Percentiles rank a stretch among this genome's conserved stretches.
Conservation (phyloP, 352 stramenopile species). For the Phytophthora rubi region DNA sequence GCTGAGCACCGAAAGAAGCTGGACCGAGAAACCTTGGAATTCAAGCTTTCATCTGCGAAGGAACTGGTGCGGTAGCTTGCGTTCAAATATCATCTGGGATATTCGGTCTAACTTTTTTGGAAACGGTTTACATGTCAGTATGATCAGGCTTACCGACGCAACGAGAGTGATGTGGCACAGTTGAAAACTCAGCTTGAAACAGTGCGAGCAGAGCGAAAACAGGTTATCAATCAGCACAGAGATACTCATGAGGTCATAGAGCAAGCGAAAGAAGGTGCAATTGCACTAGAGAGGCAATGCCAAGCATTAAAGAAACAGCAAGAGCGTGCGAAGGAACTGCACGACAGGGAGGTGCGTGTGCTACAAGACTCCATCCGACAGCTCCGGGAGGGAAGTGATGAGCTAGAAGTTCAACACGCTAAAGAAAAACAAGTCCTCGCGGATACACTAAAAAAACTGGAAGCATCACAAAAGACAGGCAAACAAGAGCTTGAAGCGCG, state of each 20-base stretch:
- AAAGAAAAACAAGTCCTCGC: slow-evolving; percentile 23
- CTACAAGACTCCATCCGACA: slow-evolving; percentile 31
- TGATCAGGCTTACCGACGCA: slow-evolving; percentile 24
- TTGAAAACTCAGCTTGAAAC: slow-evolving; percentile 26
- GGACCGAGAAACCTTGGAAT: slow-evolving; percentile 34
- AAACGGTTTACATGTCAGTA: slow-evolving; percentile 12
- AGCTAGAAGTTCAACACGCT: slow-evolving; percentile 9
- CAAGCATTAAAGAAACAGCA: slow-evolving; percentile 36
- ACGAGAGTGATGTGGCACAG: slow-evolving; percentile 16
- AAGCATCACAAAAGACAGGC: slow-evolving; percentile 10
- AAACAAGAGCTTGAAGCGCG: slow-evolving; percentile 15
- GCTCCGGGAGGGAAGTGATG: slow-evolving; percentile 19
- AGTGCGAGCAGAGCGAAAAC: slow-evolving; percentile 21
- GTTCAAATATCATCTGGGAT: background rate
- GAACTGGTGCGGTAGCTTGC: slow-evolving; percentile 15
- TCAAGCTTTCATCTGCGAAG: slow-evolving; percentile 25
- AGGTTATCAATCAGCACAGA: slow-evolving; percentile 30
- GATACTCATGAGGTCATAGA: slow-evolving; percentile 31
- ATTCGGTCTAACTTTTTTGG: background rate
- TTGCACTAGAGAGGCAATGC: slow-evolving; percentile 28
- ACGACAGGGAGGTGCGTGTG: slow-evolving; percentile 29
- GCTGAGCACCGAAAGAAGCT: slow-evolving; percentile 30
- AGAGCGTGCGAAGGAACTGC: slow-evolving; percentile 31
- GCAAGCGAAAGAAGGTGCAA: slow-evolving; percentile 32
- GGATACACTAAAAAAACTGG: slow-evolving; percentile 13